Evolutionary conservation across 176 grass and related monocot species (phyloP).

Genomic region (Oryza nivara): DNA sequence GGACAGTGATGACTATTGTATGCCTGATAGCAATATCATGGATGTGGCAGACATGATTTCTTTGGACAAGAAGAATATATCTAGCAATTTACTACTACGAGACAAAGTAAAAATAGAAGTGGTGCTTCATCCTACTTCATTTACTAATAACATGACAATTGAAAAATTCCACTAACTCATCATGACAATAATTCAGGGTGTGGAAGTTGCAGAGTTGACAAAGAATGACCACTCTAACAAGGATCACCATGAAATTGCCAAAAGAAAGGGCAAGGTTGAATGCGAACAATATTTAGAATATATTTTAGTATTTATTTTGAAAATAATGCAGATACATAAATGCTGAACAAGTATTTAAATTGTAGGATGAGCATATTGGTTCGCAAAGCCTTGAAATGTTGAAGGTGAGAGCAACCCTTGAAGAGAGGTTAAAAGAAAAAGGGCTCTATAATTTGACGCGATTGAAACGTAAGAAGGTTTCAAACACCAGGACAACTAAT

Average conservation of each 20-base stretch:
- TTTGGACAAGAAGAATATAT: constrained; percentile 34
- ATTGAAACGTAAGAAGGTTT: constrained; percentile 49
- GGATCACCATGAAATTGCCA: constrained; percentile 34
- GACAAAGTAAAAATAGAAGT: constrained; percentile 38
- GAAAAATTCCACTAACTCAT: background rate
- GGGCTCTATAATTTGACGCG: constrained; percentile 68
- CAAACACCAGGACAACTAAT: constrained; percentile 48
- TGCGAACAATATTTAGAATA: constrained; percentile 15
- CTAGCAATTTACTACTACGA: background rate
- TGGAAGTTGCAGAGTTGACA: constrained; percentile 35
- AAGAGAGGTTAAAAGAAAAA: constrained; percentile 85
- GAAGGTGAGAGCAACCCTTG: constrained; percentile 86
- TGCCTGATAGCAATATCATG: constrained; percentile 15
- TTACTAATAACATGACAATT: background rate
- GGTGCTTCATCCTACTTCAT: constrained; percentile 26
- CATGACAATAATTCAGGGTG: constrained; percentile 42
- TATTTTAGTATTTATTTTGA: constrained; percentile 27
- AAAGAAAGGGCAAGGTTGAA: constrained; percentile 58
- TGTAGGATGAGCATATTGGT: constrained; percentile 59
- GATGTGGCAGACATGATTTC: constrained; percentile 14
- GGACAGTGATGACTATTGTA: constrained; percentile 12
- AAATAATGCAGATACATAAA: constrained; percentile 8
- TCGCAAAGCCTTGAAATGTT: constrained; percentile 84
- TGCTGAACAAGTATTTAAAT: constrained; percentile 34
- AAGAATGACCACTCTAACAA: constrained; percentile 43